Evolutionary conservation across 345 rosid species (phyloP).

Genomic region (Sisymbrium irio): DNA sequence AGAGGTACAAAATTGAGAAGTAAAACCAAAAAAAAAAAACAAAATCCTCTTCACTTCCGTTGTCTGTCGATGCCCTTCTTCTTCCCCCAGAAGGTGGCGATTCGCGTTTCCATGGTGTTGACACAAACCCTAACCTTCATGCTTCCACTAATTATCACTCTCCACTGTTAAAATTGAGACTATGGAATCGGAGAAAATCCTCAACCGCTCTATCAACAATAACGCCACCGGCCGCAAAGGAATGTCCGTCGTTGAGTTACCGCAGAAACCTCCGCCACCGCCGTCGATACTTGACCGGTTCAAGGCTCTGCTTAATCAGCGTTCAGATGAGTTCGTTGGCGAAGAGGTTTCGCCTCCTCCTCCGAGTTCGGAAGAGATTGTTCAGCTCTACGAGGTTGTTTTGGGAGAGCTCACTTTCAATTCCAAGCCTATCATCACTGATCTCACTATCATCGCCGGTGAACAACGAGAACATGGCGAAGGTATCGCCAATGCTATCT

Average conservation of each 20-base stretch:
- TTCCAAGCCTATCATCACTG: slow-evolving; percentile 96
- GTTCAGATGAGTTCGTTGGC: slow-evolving; percentile 49
- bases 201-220: slow-evolving; percentile 20
- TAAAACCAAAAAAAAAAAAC: not conserved
- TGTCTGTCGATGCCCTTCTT: slow-evolving; percentile 4
- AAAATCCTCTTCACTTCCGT: slow-evolving; percentile 25
- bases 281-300: slow-evolving; percentile 63
- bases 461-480: slow-evolving; percentile 72
- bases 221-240: slow-evolving; percentile 26
- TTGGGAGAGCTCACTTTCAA: slow-evolving; percentile 78
- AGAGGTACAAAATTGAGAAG: slow-evolving; percentile 10
- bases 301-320: slow-evolving; percentile 60
- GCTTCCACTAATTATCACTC: slow-evolving; percentile 19
- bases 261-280: slow-evolving; percentile 58
- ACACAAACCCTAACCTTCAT: slow-evolving; percentile 33
- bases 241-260: slow-evolving; percentile 55
- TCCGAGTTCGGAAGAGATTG: slow-evolving; percentile 54
- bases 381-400: slow-evolving; percentile 62
- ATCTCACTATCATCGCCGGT: slow-evolving; percentile 94
- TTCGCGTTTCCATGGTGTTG: slow-evolving; percentile 35
- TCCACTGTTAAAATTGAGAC: slow-evolving; percentile 8
- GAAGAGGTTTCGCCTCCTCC: slow-evolving; percentile 35
- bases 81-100: slow-evolving; percentile 13
- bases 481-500: slow-evolving; percentile 87
- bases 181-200: slow-evolving; percentile 35